Percentiles rank a stretch among this genome's conserved stretches.
Evolutionary conservation across 176 grass and related monocot species (phyloP).

Genomic region (Tuctoria greenei): DNA sequence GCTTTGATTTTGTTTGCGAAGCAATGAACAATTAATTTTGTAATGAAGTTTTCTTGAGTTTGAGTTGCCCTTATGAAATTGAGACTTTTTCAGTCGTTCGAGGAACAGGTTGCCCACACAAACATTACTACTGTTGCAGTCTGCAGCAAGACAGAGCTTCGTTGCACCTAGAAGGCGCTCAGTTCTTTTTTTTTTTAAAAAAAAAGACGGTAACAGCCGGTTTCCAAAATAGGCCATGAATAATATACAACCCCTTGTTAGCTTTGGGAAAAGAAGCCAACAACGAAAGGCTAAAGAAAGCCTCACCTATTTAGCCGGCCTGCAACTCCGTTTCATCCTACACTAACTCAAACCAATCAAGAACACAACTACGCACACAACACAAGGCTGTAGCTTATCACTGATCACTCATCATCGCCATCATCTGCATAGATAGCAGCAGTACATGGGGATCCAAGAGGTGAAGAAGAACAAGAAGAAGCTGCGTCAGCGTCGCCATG

Average conservation of each 20-base stretch:
- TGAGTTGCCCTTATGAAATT: not conserved
- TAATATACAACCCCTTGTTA: not conserved
- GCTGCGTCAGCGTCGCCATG: slow-evolving; percentile 13
- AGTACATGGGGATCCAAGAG: slow-evolving; percentile 36
- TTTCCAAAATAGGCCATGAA: too few relatives aligned
- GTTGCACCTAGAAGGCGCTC: too few relatives aligned
- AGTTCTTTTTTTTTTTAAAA: too few relatives aligned
- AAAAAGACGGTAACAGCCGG: too few relatives aligned
- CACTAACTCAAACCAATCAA: not conserved
- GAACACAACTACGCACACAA: too few relatives aligned
- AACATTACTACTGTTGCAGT: too few relatives aligned
- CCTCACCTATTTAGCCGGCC: slow-evolving; percentile 23
- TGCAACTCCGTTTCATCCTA: not conserved
- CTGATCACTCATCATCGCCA: not conserved
- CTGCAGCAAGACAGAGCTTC: too few relatives aligned
- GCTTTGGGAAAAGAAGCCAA: slow-evolving; percentile 34
- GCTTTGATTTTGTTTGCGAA: not conserved
- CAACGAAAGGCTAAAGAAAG: slow-evolving; percentile 28
- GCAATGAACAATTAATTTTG: not conserved
- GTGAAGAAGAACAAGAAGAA: slow-evolving; percentile 33
- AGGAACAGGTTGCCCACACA: too few relatives aligned
- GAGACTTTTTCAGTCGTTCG: not conserved
- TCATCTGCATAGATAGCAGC: not conserved
- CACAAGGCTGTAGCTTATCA: not conserved
- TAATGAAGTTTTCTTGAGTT: not conserved